Evolutionary conservation across 1,284 basidiomycete genomes (phyloP), one percentile per base, ranked within the genome.

Genomic region (Violaceomyces palustris): DNA sequence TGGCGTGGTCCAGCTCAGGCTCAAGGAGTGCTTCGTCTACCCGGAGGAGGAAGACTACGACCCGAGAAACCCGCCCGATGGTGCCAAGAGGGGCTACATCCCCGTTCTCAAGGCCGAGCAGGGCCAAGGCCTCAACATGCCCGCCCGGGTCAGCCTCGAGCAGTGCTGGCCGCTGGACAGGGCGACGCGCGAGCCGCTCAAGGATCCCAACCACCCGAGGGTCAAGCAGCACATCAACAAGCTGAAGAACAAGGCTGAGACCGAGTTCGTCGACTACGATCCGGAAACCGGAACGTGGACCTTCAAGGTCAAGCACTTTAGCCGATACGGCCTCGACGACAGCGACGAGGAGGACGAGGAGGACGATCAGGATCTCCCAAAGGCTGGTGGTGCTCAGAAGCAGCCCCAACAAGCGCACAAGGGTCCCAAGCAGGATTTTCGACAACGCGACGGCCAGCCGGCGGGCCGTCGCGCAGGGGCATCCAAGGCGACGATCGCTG

Each of bases 21-120:
- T 89, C 72, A 87, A 88, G 77, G 88, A 94, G 73, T 87, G 88
- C 65, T 84, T 82, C 45, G 90, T 98, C 37, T 98, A 98, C 74
- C 90, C 91, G 2, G 89, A 94, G 56, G 83, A 62, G 37, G 70
- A 65, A 33, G 64, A 69, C 45, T 50, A 51, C 27, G 68, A 63
- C 17, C 55, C 66, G n/a, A 60, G 62, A 32, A 50, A 50, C 33
- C 61, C 63, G 40, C 50, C 51, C 42, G 68, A 72, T 21, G 70
- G 68, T 34, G 50, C 70, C 21, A 45, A 54, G 48, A 47, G 54
- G 17, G 65, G 64, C 42, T 72, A 67, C 35, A 49, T 62, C 25
- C 66, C 64, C n/a, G 61, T 69, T 37, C 47, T 55, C 83, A 88
- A 71, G 75, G 77, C 50, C 41, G 79, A 82, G 5, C 79, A 83